Conservation (phyloP, 2,329 filamentous ascomycete species). For the Drechmeria coniospora region DNA sequence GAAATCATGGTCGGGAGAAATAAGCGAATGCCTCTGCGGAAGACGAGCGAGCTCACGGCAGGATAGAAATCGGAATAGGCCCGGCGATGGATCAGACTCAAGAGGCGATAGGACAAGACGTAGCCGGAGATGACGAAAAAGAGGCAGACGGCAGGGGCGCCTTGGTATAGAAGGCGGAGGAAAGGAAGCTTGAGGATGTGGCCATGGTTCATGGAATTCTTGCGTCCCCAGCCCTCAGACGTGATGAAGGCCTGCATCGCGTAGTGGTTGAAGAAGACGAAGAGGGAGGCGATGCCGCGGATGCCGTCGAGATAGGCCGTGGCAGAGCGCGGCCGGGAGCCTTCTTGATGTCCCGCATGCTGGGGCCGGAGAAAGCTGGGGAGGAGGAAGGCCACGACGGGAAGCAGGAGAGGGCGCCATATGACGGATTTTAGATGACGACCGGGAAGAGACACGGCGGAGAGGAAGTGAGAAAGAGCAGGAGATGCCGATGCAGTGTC, state of each 20-base stretch:
- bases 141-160: conserved; percentile 42
- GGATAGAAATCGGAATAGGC: conserved; percentile 26
- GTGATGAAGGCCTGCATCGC: no score
- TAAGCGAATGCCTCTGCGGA: conserved; percentile 33
- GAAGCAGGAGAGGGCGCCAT: no score
- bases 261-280: conserved; percentile 51
- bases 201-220: conserved; percentile 24
- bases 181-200: conserved; percentile 37
- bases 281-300: conserved; percentile 48
- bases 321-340: no score
- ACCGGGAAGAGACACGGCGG: no score
- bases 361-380: no score
- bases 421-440: no score
- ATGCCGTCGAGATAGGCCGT: conserved; percentile 49
- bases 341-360: no score
- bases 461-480: no score
- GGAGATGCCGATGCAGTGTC: no score
- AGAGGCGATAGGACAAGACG: conserved; percentile 34
- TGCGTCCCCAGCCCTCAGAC: conserved; percentile 42
- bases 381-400: no score
- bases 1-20: conserved; percentile 37
- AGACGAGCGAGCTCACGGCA: conserved; percentile 29
- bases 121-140: conserved; percentile 46
- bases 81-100: conserved; percentile 28
- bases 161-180: conserved; percentile 43